Conservation (phyloP, 1,139 yeast genomes). For the Saccharomyces hybrid region DNA sequence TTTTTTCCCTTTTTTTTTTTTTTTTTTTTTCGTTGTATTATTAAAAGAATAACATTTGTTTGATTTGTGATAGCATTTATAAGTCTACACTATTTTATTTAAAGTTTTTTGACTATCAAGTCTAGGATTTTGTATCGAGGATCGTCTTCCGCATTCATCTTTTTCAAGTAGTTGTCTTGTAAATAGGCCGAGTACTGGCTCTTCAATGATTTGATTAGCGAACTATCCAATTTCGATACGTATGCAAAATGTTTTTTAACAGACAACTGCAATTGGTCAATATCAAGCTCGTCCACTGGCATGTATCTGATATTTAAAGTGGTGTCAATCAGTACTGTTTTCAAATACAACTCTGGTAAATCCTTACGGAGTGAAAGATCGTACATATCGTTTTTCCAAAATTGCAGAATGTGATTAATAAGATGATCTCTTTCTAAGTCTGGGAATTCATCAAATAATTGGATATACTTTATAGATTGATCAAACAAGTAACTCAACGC, state of each 20-base stretch:
- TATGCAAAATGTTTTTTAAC: conserved; percentile 66
- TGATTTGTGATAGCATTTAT: not conserved
- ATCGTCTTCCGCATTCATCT: conserved; percentile 23
- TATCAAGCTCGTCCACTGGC: conserved; percentile 28
- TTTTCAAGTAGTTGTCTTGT: conserved; percentile 31
- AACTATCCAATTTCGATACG: conserved; percentile 37
- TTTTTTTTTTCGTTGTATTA: not conserved
- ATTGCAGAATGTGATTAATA: conserved; percentile 53
- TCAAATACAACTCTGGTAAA: conserved; percentile 27
- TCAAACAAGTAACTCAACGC: conserved; percentile 35
- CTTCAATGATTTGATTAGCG: conserved; percentile 38
- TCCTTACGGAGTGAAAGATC: conserved; percentile 15
- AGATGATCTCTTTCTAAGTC: conserved; percentile 64
- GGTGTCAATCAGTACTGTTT: conserved; percentile 48
- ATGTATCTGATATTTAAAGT: conserved; percentile 59
- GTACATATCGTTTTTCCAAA: conserved; percentile 34
- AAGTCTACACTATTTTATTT: conserved; percentile 1
- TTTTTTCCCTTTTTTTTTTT: not conserved
- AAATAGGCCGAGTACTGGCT: conserved; percentile 38
- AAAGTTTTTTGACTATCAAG: conserved; percentile 32
- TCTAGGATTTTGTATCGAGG: conserved; percentile 31
- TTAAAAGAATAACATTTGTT: not conserved
- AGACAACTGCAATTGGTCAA: conserved; percentile 55
- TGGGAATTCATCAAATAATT: conserved; percentile 55
- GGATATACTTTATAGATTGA: conserved; percentile 42